A percentile compares a stretch with the other conserved stretches of the same genome.
Conservation (phyloP, 2,329 filamentous ascomycete genomes). For the Trichoderma brevicompactum region DNA sequence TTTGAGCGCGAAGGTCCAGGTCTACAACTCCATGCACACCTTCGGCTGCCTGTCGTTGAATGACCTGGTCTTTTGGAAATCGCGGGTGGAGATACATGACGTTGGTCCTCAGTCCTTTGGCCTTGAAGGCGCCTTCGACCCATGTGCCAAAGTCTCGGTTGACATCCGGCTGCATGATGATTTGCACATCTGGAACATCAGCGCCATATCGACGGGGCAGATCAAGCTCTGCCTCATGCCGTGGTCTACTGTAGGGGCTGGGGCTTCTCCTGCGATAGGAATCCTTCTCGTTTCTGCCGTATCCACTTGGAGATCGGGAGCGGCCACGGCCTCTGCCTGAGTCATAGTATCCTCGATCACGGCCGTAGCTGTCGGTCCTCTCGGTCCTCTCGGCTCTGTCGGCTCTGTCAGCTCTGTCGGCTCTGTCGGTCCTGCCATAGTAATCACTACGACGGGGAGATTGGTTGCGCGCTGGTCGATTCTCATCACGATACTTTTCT, state of each 20-base stretch:
- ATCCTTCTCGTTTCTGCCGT: constrained; percentile 50
- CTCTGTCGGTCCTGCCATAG: constrained; percentile 54
- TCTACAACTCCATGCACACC: constrained; percentile 85
- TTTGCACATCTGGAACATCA: constrained; percentile 86
- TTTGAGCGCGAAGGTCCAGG: constrained; percentile 71
- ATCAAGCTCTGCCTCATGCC: constrained; percentile 63
- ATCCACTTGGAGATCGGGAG: constrained; percentile 66
- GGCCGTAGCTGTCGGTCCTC: constrained; percentile 49
- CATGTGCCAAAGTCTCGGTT: constrained; percentile 80
- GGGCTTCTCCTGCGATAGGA: constrained; percentile 71
- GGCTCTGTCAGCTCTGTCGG: constrained; percentile 50
- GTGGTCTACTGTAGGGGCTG: constrained; percentile 61
- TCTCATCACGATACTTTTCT: constrained; percentile 64
- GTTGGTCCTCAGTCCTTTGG: constrained; percentile 73
- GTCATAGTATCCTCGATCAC: constrained; percentile 51
- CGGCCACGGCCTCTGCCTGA: constrained; percentile 58
- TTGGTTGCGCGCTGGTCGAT: constrained; percentile 62
- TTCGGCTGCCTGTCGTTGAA: constrained; percentile 83
- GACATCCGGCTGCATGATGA: constrained; percentile 79
- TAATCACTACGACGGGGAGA: constrained; percentile 62
- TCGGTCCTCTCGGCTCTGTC: constrained; percentile 53
- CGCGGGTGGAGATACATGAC: constrained; percentile 79
- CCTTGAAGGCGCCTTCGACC: constrained; percentile 76
- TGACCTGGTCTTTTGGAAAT: constrained; percentile 76
- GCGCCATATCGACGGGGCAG: constrained; percentile 73